phyloP scores from a whole-genome alignment of 805 yeast genomes.

The Ogataea thermomethanolica region DNA sequence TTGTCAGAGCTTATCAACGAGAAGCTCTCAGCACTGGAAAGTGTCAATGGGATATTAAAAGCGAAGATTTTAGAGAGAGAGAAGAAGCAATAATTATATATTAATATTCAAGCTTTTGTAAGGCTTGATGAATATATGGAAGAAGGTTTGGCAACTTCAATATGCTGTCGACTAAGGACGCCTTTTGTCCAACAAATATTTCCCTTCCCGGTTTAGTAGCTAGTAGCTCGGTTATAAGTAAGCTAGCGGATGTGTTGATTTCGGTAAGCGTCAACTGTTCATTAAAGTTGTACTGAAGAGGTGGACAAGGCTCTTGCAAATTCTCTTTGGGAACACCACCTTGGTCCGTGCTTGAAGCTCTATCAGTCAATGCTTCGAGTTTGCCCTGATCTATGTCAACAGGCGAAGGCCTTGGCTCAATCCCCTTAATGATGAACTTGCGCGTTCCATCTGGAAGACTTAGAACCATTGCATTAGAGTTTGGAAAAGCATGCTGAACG shows the following conservation, averaged over 20 bases:
- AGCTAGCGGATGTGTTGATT: slow-evolving; percentile 37
- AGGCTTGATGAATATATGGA: slow-evolving; percentile 24
- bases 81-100: slow-evolving; percentile 16
- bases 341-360: slow-evolving; percentile 15
- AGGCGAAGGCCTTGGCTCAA: slow-evolving; percentile 73
- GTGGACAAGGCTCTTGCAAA: slow-evolving; percentile 28
- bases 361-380: slow-evolving; percentile 34
- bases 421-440: slow-evolving; percentile 89
- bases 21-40: slow-evolving; percentile 61
- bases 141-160: slow-evolving; percentile 35
- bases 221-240: slow-evolving; percentile 35
- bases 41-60: slow-evolving; percentile 57
- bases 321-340: slow-evolving; percentile 16
- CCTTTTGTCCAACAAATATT: slow-evolving; percentile 31
- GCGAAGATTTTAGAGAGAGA: slow-evolving; percentile 48
- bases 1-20: slow-evolving; percentile 72
- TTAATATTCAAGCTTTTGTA: slow-evolving; percentile 23
- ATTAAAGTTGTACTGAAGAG: slow-evolving; percentile 32
- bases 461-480: slow-evolving; percentile 91
- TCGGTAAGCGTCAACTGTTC: slow-evolving; percentile 37
- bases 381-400: slow-evolving; percentile 48
- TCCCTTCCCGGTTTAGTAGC: slow-evolving; percentile 32
- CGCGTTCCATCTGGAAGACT: slow-evolving; percentile 60
- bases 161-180: slow-evolving; percentile 30
- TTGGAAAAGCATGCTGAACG: slow-evolving; percentile 82